Evolutionary conservation across 352 stramenopile genomes (phyloP).

Genomic region (Phytophthora tubulina): DNA sequence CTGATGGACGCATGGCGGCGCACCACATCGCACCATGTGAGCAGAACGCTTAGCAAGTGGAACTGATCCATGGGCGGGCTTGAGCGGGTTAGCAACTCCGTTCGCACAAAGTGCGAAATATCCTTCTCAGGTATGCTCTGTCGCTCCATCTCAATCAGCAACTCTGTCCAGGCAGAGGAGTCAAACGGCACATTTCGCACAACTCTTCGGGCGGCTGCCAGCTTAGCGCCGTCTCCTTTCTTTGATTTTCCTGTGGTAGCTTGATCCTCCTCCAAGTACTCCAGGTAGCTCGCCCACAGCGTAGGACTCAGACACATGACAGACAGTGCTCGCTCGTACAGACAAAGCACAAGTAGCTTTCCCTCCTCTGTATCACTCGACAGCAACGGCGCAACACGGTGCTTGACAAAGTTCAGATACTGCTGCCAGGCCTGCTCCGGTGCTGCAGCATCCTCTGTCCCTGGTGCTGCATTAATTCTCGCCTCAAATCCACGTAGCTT

Average conservation of each 20-base stretch:
- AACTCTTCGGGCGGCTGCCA: slow-evolving; percentile 48
- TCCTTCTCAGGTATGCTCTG: slow-evolving; percentile 7
- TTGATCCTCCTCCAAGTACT: slow-evolving; percentile 40
- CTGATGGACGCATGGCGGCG: slow-evolving; percentile 36
- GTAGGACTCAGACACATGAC: slow-evolving; percentile 63
- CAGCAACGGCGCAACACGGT: slow-evolving; percentile 55
- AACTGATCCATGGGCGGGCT: slow-evolving; percentile 63
- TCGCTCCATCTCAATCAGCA: slow-evolving; percentile 64
- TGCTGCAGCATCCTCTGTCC: slow-evolving; percentile 22
- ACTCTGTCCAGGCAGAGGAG: slow-evolving; percentile 62
- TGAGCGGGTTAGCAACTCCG: slow-evolving; percentile 44
- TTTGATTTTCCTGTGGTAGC: neutral
- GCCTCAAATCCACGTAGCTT: slow-evolving; percentile 70
- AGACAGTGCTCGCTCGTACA: slow-evolving; percentile 68
- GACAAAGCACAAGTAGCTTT: slow-evolving; percentile 45
- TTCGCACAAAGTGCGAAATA: slow-evolving; percentile 40
- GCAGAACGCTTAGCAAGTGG: slow-evolving; percentile 58
- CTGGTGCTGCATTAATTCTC: slow-evolving; percentile 14
- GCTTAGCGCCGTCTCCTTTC: slow-evolving; percentile 3
- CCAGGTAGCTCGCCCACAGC: slow-evolving; percentile 69
- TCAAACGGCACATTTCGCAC: slow-evolving; percentile 80
- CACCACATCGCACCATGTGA: slow-evolving; percentile 57
- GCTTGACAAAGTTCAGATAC: slow-evolving; percentile 77
- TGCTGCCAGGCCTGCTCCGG: slow-evolving; percentile 52
- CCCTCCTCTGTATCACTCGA: slow-evolving; percentile 11